These are phyloP conservation scores for Aspergillus sp. DNA, from an alignment of 2,329 filamentous ascomycete genomes.

Conservation along the genomic window DNA sequence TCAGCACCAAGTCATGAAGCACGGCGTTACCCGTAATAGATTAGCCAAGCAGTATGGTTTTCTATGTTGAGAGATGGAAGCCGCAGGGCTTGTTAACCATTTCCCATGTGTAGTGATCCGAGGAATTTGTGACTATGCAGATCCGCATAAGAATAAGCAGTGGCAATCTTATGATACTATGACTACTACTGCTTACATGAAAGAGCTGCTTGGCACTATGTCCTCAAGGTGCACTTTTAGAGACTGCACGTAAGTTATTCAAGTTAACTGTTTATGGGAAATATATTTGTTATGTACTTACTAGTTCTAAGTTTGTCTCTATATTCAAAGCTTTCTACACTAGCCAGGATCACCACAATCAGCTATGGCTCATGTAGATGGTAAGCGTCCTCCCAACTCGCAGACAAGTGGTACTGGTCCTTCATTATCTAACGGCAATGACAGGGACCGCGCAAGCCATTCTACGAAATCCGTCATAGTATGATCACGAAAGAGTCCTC, in stretches of 20 bases:
- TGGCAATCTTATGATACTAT: conserved; percentile 10
- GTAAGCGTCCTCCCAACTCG: neutral
- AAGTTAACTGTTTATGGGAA: too few species aligned
- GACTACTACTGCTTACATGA: neutral
- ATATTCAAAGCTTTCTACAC: too few species aligned
- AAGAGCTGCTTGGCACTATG: neutral
- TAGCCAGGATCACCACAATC: too few species aligned
- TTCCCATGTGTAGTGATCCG: neutral
- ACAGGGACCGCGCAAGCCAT: too few species aligned
- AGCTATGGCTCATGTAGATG: neutral
- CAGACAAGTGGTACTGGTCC: too few species aligned
- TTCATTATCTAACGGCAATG: too few species aligned
- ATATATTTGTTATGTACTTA: too few species aligned
- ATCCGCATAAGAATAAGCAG: conserved; percentile 10
- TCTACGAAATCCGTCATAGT: conserved; percentile 19
- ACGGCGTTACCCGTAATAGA: neutral
- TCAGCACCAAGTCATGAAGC: conserved; percentile 3
- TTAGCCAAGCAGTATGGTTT: neutral
- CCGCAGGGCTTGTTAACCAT: neutral
- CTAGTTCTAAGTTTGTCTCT: too few species aligned
- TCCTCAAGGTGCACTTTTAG: neutral
- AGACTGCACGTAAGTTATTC: neutral
- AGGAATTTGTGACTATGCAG: conserved; percentile 5
- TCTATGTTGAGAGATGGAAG: conserved; percentile 12
- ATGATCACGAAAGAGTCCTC: conserved; percentile 27